Evolutionary conservation across 371 early-diverging fungal species (phyloP), one percentile per base, ranked within the genome.

Genomic region (Chytridium lagenaria): DNA sequence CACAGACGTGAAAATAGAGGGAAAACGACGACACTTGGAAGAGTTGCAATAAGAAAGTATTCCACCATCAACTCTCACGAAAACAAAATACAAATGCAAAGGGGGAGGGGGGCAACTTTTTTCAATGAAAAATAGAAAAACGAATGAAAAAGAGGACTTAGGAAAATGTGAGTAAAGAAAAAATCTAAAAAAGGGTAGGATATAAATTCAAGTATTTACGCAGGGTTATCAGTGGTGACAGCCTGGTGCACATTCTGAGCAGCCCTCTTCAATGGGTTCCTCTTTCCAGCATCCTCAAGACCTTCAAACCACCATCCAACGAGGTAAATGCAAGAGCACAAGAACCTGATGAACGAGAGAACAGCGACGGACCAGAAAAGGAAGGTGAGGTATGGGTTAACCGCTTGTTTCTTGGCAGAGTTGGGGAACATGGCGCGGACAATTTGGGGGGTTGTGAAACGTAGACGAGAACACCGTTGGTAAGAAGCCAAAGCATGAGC

Each of bases 401-500:
- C 68, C 0, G 49, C 31, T 12, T 68, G 68, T 49, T 37, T 30
- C 72, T 34, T 50, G 12, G 49, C 33, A 26, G 33, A 74, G 34
- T 67, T 68, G 7, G 57, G 69, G 59, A 49, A 40, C 10, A 59
- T 52, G 12, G 49, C 67, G 16, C 31, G 50, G 33, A 67, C 49
- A 26, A 80, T 74, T 1, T 55, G 49, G 1, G 68, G 55, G 33
- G 72, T 80, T 28, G 84, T 82, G 50, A 84, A 77, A 81, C 26
- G 50, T 90, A 87, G 37, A 91, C 88, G 39, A 97, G 80, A 23
- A 89, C 49, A n/a, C 87, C 85, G 76, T 97, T 97, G 59, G 88
- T 84, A 64, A 92, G 77, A 66, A 94, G 88, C 96, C 97, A 97
- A 26, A 86, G 73, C 36, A 95, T 83, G 3, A 96, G 91, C n/a